A percentile compares a stretch with the other conserved stretches of the same genome.
These are phyloP conservation scores for Claviceps fusiformis DNA, from an alignment of 2,329 filamentous ascomycete species.

Conservation along the genomic window DNA sequence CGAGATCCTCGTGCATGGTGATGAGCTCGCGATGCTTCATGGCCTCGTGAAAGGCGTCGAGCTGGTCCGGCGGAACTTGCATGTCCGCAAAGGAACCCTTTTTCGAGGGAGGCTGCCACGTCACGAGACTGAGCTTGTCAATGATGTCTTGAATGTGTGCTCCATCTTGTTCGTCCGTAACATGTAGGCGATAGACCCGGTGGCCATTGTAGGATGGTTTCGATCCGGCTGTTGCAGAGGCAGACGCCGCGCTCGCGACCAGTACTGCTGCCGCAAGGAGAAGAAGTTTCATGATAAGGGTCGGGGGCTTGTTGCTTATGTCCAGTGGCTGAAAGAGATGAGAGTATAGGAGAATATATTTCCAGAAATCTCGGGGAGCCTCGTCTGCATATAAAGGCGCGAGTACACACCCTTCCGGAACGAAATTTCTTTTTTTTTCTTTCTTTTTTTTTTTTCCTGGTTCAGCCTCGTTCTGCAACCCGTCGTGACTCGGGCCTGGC, in stretches of 20 bases:
- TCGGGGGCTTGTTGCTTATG: background rate
- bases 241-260: background rate
- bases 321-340: background rate
- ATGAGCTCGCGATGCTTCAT: conserved; percentile 17
- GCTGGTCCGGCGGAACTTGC: conserved; percentile 22
- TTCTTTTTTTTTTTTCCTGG: too few relatives aligned
- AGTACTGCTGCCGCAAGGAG: background rate
- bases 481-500: too few relatives aligned
- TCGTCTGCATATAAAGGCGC: too few relatives aligned
- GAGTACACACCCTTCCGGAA: too few relatives aligned
- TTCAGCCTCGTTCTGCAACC: too few relatives aligned
- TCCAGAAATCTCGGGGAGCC: too few relatives aligned
- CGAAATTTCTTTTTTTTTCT: too few relatives aligned
- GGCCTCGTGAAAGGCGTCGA: conserved; percentile 20
- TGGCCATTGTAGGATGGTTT: conserved; percentile 26
- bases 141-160: conserved; percentile 19
- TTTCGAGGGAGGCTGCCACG: conserved; percentile 22
- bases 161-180: conserved; percentile 18
- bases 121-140: conserved; percentile 19
- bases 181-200: conserved; percentile 28
- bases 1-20: conserved; percentile 27
- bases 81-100: conserved; percentile 25
- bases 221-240: background rate
- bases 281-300: background rate
- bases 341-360: too few relatives aligned